A percentile compares a stretch with the other conserved stretches of the same genome.
phyloP scores from a whole-genome alignment of 179 eudicot genomes.

The Actinidia chinensis region DNA sequence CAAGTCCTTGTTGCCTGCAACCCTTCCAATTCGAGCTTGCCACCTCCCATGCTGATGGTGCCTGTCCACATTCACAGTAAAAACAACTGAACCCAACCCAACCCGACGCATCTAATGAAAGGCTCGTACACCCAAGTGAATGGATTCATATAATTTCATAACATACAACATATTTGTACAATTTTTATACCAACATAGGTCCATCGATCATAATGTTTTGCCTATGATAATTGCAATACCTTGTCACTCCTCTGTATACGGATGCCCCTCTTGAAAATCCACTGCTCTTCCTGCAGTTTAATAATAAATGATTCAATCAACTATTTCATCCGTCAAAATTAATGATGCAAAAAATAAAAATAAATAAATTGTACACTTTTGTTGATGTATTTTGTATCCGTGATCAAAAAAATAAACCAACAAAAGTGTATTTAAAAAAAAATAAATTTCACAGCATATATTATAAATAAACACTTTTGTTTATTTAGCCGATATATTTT shows the following conservation, averaged over 20 bases:
- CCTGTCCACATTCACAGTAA: slow-evolving; percentile 32
- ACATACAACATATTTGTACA: background rate
- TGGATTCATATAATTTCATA: background rate
- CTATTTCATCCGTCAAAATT: background rate
- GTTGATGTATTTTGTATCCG: too few species aligned
- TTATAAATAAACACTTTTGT: too few species aligned
- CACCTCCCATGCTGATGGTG: slow-evolving; percentile 92
- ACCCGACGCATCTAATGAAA: background rate
- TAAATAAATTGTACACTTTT: too few species aligned
- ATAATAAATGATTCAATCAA: too few species aligned
- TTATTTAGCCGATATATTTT: too few species aligned
- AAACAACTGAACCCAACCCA: slow-evolving; percentile 14
- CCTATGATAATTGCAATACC: slow-evolving; percentile 27
- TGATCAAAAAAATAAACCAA: background rate
- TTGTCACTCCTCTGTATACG: slow-evolving; percentile 85
- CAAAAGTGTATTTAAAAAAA: too few species aligned
- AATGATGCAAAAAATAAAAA: too few species aligned
- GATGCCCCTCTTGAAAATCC: slow-evolving; percentile 91
- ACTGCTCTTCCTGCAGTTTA: slow-evolving; percentile 65
- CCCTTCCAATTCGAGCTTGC: slow-evolving; percentile 90
- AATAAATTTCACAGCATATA: too few species aligned
- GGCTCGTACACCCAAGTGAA: background rate
- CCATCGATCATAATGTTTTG: too few species aligned
- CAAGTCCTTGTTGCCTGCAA: slow-evolving; percentile 87
- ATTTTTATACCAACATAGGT: too few species aligned